Conservation (phyloP, 169 alveolate genomes). For the Eimeria brunetti region DNA sequence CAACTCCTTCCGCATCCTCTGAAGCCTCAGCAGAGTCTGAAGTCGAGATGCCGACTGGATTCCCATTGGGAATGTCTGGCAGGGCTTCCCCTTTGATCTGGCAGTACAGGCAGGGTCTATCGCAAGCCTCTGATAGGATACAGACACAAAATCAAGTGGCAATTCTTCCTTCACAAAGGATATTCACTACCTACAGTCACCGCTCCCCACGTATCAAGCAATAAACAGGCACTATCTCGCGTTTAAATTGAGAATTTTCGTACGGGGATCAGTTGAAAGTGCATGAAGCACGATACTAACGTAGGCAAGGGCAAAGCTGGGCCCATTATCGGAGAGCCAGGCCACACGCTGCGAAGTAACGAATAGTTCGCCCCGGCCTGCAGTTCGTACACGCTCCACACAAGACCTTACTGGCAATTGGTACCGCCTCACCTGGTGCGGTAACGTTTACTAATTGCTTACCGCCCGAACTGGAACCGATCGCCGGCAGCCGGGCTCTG, state of each 20-base stretch:
- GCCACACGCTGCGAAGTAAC: constrained; percentile 75
- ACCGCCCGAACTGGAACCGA: not conserved
- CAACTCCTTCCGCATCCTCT: constrained; percentile 36
- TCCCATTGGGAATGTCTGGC: not conserved
- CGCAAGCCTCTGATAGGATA: constrained; percentile 35
- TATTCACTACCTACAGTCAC: not conserved
- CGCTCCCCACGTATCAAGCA: not conserved
- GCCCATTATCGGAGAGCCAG: constrained; percentile 75
- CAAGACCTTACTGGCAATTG: not conserved
- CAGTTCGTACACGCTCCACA: not conserved
- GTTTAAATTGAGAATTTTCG: not conserved
- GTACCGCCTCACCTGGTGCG: not conserved
- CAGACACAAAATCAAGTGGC: not conserved
- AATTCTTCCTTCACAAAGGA: not conserved
- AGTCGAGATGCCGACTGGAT: constrained; percentile 16
- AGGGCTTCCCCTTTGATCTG: constrained; percentile 58
- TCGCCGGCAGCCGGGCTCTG: not conserved
- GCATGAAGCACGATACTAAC: constrained; percentile 87
- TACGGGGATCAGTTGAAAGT: constrained; percentile 91
- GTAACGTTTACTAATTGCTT: not conserved
- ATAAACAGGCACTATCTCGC: not conserved
- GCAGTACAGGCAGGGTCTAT: constrained; percentile 64
- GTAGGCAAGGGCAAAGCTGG: constrained; percentile 86
- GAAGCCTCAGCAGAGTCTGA: constrained; percentile 33
- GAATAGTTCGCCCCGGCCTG: constrained; percentile 74